A percentile compares a stretch with the other conserved stretches of the same genome.
These are phyloP conservation scores for Rhododendron kiyosumense DNA, from an alignment of 148 eudicot species.

Conservation along the genomic window DNA sequence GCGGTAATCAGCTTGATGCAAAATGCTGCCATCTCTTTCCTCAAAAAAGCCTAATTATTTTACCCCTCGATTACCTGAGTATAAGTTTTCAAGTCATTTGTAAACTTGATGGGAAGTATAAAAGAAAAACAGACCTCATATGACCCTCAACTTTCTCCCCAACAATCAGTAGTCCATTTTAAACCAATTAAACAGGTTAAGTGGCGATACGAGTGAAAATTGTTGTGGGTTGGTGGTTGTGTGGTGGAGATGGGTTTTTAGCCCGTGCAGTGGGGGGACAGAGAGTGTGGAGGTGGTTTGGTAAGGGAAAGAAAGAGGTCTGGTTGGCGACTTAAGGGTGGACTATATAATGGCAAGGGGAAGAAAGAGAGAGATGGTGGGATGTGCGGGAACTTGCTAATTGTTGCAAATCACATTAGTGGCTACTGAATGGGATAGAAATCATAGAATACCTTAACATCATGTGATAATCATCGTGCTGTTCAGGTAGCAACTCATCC, in stretches of 20 bases:
- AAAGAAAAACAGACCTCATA: not conserved
- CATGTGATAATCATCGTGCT: conserved; percentile 69
- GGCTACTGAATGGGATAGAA: not conserved
- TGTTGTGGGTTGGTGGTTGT: not conserved
- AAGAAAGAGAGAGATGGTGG: not conserved
- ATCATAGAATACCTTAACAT: conserved; percentile 66
- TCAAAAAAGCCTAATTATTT: not conserved
- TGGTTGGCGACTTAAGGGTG: not conserved
- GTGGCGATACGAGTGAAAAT: not conserved
- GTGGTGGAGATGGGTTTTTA: not conserved
- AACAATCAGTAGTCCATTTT: not conserved
- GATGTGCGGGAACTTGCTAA: not conserved
- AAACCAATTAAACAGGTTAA: not conserved
- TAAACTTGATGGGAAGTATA: not conserved
- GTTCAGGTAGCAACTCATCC: conserved; percentile 60
- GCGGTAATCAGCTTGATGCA: not conserved
- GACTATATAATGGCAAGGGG: not conserved
- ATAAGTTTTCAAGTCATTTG: not conserved
- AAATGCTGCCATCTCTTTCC: not conserved
- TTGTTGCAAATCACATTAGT: not conserved
- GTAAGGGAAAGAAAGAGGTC: not conserved
- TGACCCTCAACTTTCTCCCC: not conserved
- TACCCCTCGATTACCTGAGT: not conserved
- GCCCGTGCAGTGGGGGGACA: not conserved
- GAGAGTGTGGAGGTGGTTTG: not conserved